phyloP scores from a whole-genome alignment of 768 basidiomycete genomes.

The Coprinopsis cinerea region DNA sequence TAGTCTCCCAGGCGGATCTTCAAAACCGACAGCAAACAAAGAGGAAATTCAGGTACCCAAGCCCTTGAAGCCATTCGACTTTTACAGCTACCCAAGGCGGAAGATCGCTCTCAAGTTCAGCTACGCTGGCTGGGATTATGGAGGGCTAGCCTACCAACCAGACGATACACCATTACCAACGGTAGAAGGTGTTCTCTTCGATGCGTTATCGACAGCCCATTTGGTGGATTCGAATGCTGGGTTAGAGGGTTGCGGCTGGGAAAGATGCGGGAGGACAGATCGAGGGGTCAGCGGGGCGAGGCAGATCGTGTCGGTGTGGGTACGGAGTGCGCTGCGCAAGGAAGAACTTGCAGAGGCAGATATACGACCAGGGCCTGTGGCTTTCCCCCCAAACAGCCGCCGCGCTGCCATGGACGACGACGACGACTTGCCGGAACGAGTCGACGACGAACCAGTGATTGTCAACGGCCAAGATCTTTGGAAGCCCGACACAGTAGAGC shows the following conservation, averaged over 20 bases:
- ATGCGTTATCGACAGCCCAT: slow-evolving; percentile 69
- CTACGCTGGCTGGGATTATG: slow-evolving; percentile 90
- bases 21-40: background rate
- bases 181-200: slow-evolving; percentile 83
- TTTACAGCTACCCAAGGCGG: slow-evolving; percentile 62
- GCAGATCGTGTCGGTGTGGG: slow-evolving; percentile 90
- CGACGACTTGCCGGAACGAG: slow-evolving; percentile 6
- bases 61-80: slow-evolving; percentile 49
- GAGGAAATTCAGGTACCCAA: slow-evolving; percentile 14
- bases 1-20: slow-evolving; percentile 1
- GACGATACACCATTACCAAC: slow-evolving; percentile 73
- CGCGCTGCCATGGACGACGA: background rate
- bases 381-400: background rate
- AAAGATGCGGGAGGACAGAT: slow-evolving; percentile 91
- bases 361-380: slow-evolving; percentile 9
- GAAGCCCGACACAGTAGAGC: background rate
- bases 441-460: background rate
- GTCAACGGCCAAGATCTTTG: background rate
- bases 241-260: slow-evolving; percentile 84
- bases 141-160: slow-evolving; percentile 81
- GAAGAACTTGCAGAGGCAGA: slow-evolving; percentile 15
- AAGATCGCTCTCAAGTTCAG: slow-evolving; percentile 94
- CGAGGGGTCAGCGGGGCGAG: slow-evolving; percentile 91
- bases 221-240: slow-evolving; percentile 72
- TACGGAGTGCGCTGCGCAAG: slow-evolving; percentile 60